Evolutionary conservation across 78 protist species (phyloP), one percentile per base, ranked within the genome.

Genomic region (Monosiga brevicollis): DNA sequence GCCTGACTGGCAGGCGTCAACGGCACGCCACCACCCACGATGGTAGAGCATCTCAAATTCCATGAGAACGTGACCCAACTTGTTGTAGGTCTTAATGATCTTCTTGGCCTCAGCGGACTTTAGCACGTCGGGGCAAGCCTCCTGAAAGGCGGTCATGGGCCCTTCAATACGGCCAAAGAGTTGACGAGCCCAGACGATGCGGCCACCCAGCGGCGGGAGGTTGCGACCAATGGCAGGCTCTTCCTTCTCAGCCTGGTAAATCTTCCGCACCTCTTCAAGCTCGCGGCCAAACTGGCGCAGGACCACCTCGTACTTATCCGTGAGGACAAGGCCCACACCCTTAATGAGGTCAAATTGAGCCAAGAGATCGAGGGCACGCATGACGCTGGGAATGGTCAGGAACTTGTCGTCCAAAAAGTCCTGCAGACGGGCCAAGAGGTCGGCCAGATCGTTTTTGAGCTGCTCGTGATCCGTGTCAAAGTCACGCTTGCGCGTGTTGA

Each of bases 161-260:
- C 35, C 85, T 86, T 92, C 92, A 73, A 91, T 88, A 0, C 86
- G 75, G 24, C 87, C 71, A 72, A 90, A 83, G 34, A 94, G 82
- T 81, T 91, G 93, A 1, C 93, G 80, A 15, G 89, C 78, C 95
- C 93, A 94, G 23, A 72, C 43, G 29, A 94, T 83, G 77, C 78
- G 9, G 10, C 94, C 97, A 2, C 94, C 78, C 20, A 94, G 88
- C 11, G 94, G 97, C 36, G 97, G 88, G n/a, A 81, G 0, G 88
- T 94, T 87, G 76, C 97, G 90, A n/a, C 87, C 78, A 22, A 87
- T 36, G 0, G 97, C 93, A 1, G 97, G 93, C 80, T 70, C 0
- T 1, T 73, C 38, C 82, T 85, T 86, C 26, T 84, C 70, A 76
- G 35, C 42, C 81, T 94, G 92, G 90, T 90, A 94, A 35, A 86